Evolutionary conservation across 2,329 filamentous ascomycete genomes (phyloP), one percentile per base, ranked within the genome.

Genomic region (Tolypocladium ophioglossoides): DNA sequence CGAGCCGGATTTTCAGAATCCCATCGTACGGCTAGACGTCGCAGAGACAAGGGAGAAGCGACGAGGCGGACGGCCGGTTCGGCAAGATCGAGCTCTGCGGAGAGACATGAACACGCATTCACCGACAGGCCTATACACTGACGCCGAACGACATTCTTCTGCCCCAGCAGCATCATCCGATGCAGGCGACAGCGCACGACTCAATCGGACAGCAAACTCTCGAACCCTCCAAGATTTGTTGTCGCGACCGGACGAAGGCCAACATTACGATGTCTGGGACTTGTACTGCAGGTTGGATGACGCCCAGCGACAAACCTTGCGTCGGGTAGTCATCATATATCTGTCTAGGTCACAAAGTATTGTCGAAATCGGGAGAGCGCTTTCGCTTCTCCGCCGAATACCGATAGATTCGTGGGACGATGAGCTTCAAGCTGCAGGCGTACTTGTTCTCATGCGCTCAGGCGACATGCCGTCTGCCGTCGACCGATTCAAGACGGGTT

Each of bases 331-430:
- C 22, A 58, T 79, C 1, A 53, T 66, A 2, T 74, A 75, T 49
- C 68, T 82, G 11, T 66, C 74, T 7, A 66, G 60, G 18, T 78
- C 77, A 3, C 63, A 62, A 6, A 70, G 72, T n/a, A 59, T 71
- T 10, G 64, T 74, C 4, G 75, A 80, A 50, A 72, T 71, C 1
- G 69, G 69, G 61, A 72, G 76, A 54, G 69, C 77, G n/a, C 63
- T 70, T 4, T 68, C 74, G 3, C 56, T 80, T 2, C 77, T 80
- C 51, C 64, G 66, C 2, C 63, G 70, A 34, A 61, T 77, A 2
- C 61, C 68, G 0, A 38, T 59, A 2, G 58, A 66, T 0, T 54
- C 64, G 8, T 79, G 76, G 77, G 69, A 71, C 18, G 63, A 73
- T 14, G 61, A 66, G 3, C 54, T 70, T 4, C 68, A 79, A 4